Evolutionary conservation across 2,329 filamentous ascomycete species (phyloP), one percentile per base, ranked within the genome.

Genomic region (Fonsecaea pedrosoi): DNA sequence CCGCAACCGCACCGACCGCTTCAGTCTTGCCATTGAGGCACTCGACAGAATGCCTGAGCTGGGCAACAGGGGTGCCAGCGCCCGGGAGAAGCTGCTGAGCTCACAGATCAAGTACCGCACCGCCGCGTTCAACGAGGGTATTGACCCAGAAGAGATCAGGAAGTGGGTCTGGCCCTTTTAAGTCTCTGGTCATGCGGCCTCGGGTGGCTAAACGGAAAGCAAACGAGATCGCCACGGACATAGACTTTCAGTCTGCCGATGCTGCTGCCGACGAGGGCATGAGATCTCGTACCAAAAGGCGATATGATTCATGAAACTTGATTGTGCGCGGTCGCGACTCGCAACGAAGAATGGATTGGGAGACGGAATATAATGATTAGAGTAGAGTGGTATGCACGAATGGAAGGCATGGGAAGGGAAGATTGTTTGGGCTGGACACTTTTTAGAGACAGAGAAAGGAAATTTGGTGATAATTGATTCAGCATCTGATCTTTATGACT

Each of bases 1-100:
- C 75, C 84, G 90, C 67, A 94, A 94, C 79, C 84, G 89, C 73
- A 91, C 90, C 0, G 91, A 94, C 79, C 85, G 91, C 34, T 94
- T 90, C 80, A 91, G 88, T 72, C 79, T 94, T 42, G 90, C 91
- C 9, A 92, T 94, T 68, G 87, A 90, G 73, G 91, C 90, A 13
- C 90, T 94, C 66, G 90, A 93, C 73, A 84, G 86, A 69, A 85
- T 92, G 73, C 81, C 83, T 7, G 77, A 79, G 1, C 79, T 93
- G 37, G 84, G 85, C 15, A 92, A 92, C 79, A 85, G 82, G 62
- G 90, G 87, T 1, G 80, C 87, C 0, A 79, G 83, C 0, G 86
- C 87, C 0, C 80, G 90, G 30, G 89, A 93, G 79, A 81, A 81
- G 64, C 81, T 94, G 71, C 77, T 88, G 68, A 86, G 89, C 72